Evolutionary conservation across 129 eudicot genomes (phyloP).

Genomic region (Smallanthus sonchifolius): DNA sequence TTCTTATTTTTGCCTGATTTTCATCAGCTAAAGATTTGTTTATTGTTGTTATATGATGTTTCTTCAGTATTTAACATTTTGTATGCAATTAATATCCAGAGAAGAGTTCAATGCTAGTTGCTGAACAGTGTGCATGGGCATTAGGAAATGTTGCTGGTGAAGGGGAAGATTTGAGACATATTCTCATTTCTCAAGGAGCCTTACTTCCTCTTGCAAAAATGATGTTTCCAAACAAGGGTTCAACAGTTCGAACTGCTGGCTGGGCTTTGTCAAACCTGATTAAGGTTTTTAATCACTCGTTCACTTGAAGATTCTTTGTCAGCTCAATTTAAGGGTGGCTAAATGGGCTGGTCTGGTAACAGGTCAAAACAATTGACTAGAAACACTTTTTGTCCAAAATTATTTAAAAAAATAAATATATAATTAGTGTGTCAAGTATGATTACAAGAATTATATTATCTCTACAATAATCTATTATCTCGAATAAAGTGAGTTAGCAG

Average conservation of each 20-base stretch:
- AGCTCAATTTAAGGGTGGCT: not conserved
- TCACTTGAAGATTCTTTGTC: not conserved
- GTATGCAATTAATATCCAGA: constrained; percentile 39
- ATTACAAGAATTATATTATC: not conserved
- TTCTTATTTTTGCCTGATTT: not conserved
- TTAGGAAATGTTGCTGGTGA: constrained; percentile 98
- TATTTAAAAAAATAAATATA: too few relatives aligned
- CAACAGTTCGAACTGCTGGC: constrained; percentile 91
- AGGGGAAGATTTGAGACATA: constrained; percentile 82
- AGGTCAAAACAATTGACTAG: not conserved
- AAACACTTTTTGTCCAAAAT: not conserved
- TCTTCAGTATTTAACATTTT: constrained; percentile 17
- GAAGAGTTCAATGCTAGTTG: constrained; percentile 82
- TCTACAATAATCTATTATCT: not conserved
- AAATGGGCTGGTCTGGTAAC: not conserved
- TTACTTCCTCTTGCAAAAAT: constrained; percentile 87
- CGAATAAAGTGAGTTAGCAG: not conserved
- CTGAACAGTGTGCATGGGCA: constrained; percentile 99
- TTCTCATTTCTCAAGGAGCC: constrained; percentile 83
- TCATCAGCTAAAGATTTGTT: not conserved
- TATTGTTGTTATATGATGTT: constrained; percentile 4
- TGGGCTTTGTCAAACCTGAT: constrained; percentile 97
- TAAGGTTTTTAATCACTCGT: constrained; percentile 48
- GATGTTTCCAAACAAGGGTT: constrained; percentile 91
- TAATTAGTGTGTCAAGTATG: not conserved